phyloP scores from a whole-genome alignment of 805 yeast genomes.

The Candida coleopterorum region DNA sequence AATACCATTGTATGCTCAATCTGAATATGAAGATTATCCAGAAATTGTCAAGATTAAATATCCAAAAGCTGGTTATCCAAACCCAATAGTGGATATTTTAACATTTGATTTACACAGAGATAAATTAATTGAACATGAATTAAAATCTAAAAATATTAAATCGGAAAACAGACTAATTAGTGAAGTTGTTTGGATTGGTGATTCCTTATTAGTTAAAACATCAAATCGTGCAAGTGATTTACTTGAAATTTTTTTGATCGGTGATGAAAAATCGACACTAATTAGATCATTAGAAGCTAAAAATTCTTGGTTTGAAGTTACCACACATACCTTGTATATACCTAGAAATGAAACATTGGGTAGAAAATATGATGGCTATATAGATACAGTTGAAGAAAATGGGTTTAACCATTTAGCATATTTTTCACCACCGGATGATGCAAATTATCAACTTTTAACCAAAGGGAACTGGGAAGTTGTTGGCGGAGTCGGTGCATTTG shows the following conservation, averaged over 20 bases:
- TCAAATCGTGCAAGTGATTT: slow-evolving; percentile 59
- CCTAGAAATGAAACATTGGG: slow-evolving; percentile 33
- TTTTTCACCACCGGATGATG: slow-evolving; percentile 60
- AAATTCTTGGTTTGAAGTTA: slow-evolving; percentile 59
- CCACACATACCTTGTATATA: slow-evolving; percentile 28
- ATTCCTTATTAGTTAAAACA: slow-evolving; percentile 47
- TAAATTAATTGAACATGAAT: slow-evolving; percentile 9
- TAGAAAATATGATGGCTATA: slow-evolving; percentile 54
- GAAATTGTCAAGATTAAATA: slow-evolving; percentile 44
- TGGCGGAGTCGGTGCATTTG: slow-evolving; percentile 55
- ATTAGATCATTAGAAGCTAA: slow-evolving; percentile 43
- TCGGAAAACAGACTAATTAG: slow-evolving; percentile 48
- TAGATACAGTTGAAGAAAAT: slow-evolving; percentile 63
- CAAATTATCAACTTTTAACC: slow-evolving; percentile 48
- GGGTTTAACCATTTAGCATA: slow-evolving; percentile 79
- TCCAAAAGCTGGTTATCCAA: slow-evolving; percentile 64
- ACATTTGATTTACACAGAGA: slow-evolving; percentile 32
- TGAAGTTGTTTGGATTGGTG: slow-evolving; percentile 56
- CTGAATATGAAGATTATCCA: slow-evolving; percentile 41
- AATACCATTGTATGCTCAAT: slow-evolving; percentile 47
- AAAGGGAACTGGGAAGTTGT: slow-evolving; percentile 90
- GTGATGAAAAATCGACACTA: slow-evolving; percentile 21
- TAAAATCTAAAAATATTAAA: slow-evolving; percentile 19
- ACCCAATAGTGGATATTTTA: slow-evolving; percentile 51
- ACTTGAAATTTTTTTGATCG: slow-evolving; percentile 46